phyloP scores from a whole-genome alignment of 176 grass and related monocot genomes.

The Triticum aestivum region IWGSC_CS_RefSeq_v2.1 NC_057813.1:213495073-213495572 shows the following conservation, averaged over 20 bases:
- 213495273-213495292: not conserved
- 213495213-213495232: constrained; percentile 94
- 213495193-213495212: constrained; percentile 95
- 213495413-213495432: constrained; percentile 21
- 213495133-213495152: constrained; percentile 18
- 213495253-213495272: not conserved
- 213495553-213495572: constrained; percentile 97
- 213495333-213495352: constrained; percentile 86
- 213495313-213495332: constrained; percentile 22
- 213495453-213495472: constrained; percentile 12
- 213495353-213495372: constrained; percentile 95
- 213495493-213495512: constrained; percentile 90
- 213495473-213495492: constrained; percentile 33
- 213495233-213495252: constrained; percentile 70
- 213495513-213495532: constrained; percentile 84
- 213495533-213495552: constrained; percentile 85
- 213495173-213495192: constrained; percentile 95
- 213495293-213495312: not conserved
- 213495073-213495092: not conserved
- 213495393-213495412: constrained; percentile 96
- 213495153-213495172: constrained; percentile 50
- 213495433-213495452: constrained; percentile 17
- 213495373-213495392: constrained; percentile 95
- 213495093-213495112: not conserved
- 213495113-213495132: not conserved